Conservation (phyloP, 306 rosid genomes). For the Trifolium subterraneum region DNA sequence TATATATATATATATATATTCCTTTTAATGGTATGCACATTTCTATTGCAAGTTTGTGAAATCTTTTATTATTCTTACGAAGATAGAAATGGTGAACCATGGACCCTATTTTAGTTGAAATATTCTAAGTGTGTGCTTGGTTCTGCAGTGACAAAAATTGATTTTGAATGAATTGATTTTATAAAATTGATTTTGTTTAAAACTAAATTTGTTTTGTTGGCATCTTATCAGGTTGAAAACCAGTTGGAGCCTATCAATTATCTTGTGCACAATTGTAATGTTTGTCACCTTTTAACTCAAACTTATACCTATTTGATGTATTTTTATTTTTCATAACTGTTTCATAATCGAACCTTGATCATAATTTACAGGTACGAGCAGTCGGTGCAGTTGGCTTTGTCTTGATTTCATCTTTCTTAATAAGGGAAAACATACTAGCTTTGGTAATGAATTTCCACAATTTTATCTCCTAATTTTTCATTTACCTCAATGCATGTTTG, state of each 20-base stretch:
- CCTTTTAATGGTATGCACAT: neutral
- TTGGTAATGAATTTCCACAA: constrained; percentile 63
- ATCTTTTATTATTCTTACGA: neutral
- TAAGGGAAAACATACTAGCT: constrained; percentile 89
- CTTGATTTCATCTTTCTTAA: constrained; percentile 77
- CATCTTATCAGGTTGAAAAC: constrained; percentile 68
- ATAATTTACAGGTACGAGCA: constrained; percentile 71
- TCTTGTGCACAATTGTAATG: constrained; percentile 82
- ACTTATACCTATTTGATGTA: constrained; percentile 27
- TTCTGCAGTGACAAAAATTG: neutral
- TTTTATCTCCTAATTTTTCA: neutral
- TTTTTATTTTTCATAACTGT: neutral
- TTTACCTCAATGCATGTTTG: constrained; percentile 8
- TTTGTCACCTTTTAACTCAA: constrained; percentile 49
- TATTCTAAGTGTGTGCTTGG: neutral
- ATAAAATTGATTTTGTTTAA: neutral
- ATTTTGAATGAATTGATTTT: neutral
- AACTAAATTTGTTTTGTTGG: neutral
- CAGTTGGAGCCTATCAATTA: constrained; percentile 80
- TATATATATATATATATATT: too few relatives aligned
- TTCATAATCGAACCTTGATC: constrained; percentile 14
- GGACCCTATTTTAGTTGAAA: neutral
- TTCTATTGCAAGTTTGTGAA: neutral
- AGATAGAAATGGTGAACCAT: neutral
- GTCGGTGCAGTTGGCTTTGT: constrained; percentile 91